These are phyloP conservation scores for Rosellinia necatrix DNA, from an alignment of 2,329 filamentous ascomycete genomes.

Conservation along the genomic window DNA sequence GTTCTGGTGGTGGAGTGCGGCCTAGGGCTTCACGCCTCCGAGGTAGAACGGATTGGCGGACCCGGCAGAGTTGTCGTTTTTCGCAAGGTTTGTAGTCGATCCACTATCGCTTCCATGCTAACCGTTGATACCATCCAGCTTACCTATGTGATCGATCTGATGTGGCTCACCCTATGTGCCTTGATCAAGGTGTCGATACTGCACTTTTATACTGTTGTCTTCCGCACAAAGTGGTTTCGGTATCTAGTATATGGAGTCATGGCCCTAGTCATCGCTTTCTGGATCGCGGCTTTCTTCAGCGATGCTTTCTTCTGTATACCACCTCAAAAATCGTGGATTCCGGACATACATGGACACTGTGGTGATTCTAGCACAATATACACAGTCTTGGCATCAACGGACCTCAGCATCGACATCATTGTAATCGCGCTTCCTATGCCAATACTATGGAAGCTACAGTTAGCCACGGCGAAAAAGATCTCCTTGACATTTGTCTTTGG, in stretches of 20 bases:
- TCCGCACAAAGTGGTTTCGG: constrained; percentile 14
- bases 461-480: constrained; percentile 22
- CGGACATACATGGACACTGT: constrained; percentile 13
- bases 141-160: constrained; percentile 15
- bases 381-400: neutral
- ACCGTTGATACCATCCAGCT: neutral
- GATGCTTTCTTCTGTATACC: constrained; percentile 19
- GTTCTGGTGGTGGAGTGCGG: constrained; percentile 23
- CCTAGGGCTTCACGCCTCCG: constrained; percentile 19
- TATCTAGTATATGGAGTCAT: constrained; percentile 10
- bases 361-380: constrained; percentile 14
- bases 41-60: constrained; percentile 16
- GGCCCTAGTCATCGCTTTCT: constrained; percentile 7
- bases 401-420: constrained; percentile 20
- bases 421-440: constrained; percentile 27
- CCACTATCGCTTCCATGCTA: neutral
- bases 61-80: constrained; percentile 7
- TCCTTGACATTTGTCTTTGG: constrained; percentile 27
- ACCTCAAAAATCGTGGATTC: constrained; percentile 15
- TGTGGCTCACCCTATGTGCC: constrained; percentile 17
- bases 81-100: neutral
- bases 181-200: constrained; percentile 29
- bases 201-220: constrained; percentile 25
- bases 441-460: constrained; percentile 24
- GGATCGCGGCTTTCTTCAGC: constrained; percentile 19